Percentiles rank a stretch among this genome's conserved stretches.
phyloP scores from a whole-genome alignment of 1,139 yeast species.

The Petasospora rhodanensis region DNA sequence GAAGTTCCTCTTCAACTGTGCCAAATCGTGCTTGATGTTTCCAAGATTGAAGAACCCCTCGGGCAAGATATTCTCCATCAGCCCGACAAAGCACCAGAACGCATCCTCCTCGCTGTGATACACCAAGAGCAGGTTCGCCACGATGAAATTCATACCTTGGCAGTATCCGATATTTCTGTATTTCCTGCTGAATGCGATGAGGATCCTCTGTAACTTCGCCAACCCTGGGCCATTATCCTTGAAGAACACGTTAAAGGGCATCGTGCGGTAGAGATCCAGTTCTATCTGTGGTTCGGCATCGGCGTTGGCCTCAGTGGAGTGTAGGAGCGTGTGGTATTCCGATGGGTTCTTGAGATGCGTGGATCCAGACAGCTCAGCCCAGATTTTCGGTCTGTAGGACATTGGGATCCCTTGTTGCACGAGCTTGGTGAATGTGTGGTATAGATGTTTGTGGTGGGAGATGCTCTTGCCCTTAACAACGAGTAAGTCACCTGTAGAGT shows the following conservation, averaged over 20 bases:
- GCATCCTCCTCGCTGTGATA: constrained; percentile 50
- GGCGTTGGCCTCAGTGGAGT: constrained; percentile 23
- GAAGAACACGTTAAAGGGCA: constrained; percentile 54
- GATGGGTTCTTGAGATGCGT: constrained; percentile 44
- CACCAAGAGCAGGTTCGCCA: constrained; percentile 47
- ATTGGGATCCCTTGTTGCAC: constrained; percentile 45
- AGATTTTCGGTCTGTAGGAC: constrained; percentile 42
- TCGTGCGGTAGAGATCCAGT: constrained; percentile 51
- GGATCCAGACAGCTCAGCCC: constrained; percentile 56
- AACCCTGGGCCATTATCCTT: constrained; percentile 53
- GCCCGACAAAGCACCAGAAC: constrained; percentile 51
- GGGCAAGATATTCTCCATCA: constrained; percentile 51
- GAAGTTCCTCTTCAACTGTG: constrained; percentile 27
- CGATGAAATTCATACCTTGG: constrained; percentile 62
- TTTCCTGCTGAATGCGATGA: constrained; percentile 50
- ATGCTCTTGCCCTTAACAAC: constrained; percentile 20
- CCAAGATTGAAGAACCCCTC: constrained; percentile 39
- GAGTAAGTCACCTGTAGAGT: constrained; percentile 19
- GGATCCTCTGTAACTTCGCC: constrained; percentile 42
- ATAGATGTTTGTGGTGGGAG: constrained; percentile 22
- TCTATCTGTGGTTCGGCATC: constrained; percentile 48
- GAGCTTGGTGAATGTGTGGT: constrained; percentile 35
- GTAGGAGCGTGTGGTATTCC: constrained; percentile 35
- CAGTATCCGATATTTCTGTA: constrained; percentile 52
- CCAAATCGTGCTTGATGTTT: constrained; percentile 40